Base-by-base conservation (phyloP, 192 early-diverging fungal species). In the Coemansia sp. region DNA sequence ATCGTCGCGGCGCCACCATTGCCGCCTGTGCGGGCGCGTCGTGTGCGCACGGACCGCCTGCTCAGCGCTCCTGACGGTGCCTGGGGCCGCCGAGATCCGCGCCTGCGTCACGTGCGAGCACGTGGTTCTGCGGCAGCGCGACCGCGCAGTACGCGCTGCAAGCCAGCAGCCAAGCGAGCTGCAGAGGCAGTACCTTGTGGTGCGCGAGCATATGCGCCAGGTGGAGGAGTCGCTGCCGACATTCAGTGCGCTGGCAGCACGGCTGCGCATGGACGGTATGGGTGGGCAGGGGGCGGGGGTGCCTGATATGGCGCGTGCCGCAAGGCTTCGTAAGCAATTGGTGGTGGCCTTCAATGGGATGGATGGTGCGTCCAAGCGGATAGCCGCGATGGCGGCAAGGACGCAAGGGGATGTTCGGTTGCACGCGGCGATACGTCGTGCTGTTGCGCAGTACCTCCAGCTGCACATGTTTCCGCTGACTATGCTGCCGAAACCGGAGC, bases 401-500 rank as follows among this genome's bases (percentile, higher is more conserved):
- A 71, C 84, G 2, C 58, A 82, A 0, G 67, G 80, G 22, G 71
- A 81, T 59, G 74, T 81, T 29, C 85, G 87, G 25, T 65, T 92
- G 33, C 86, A 91, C 36, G 47, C 58, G n/a, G 87, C 87, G 15
- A 82, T 92, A 20, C 81, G 87, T 14, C 72, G 81, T 14, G 80
- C 84, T 3, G 85, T 87, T 4, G 87, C 80, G 22, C 83, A 87
- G 61, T 92, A 91, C 38, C 65, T 92, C 40, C 91, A 92, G 66
- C 83, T 83, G 28, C 87, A 88, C 29, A 92, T 92, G 91, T 85
- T 91, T 31, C 87, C 91, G 11, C 75, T 92, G 20, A 85, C 85
- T 9, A 84, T 91, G 62, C 67, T 92, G 25, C 90, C 90, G 17
- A 72, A 77, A 33, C 79, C 86, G 0, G 66, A 88, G 50, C 83